phyloP scores from a whole-genome alignment of 1,284 basidiomycete species.

The Cutaneotrichosporon mucoides region DNA sequence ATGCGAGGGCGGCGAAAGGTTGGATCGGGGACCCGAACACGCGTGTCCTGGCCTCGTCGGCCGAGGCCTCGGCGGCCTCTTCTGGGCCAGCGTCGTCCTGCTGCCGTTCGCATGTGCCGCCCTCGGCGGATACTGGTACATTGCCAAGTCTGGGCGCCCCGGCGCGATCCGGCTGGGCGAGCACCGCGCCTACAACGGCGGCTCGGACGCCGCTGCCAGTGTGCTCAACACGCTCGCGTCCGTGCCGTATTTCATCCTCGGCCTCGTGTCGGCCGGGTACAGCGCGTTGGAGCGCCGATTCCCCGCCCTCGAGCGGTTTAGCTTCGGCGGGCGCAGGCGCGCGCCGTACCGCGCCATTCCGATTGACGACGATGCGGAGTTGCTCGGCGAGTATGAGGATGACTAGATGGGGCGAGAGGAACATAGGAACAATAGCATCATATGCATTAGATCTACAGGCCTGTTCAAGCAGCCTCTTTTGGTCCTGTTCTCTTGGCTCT shows the following conservation, averaged over 20 bases:
- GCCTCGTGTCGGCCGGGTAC: slow-evolving; percentile 63
- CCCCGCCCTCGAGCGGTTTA: slow-evolving; percentile 45
- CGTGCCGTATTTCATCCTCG: slow-evolving; percentile 80
- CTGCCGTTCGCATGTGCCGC: slow-evolving; percentile 69
- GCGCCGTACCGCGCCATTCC: slow-evolving; percentile 75
- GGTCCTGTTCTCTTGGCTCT: no score
- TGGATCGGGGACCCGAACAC: slow-evolving; percentile 68
- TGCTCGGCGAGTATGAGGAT: slow-evolving; percentile 37
- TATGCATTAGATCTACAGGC: no score
- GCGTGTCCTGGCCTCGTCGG: slow-evolving; percentile 67
- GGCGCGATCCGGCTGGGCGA: slow-evolving; percentile 64
- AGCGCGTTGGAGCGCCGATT: slow-evolving; percentile 54
- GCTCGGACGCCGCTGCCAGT: slow-evolving; percentile 45
- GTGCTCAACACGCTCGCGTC: slow-evolving; percentile 67
- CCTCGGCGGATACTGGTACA: slow-evolving; percentile 73
- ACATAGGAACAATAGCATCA: background rate
- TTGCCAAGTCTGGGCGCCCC: slow-evolving; percentile 59
- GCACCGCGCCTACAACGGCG: slow-evolving; percentile 52
- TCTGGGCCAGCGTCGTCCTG: slow-evolving; percentile 71
- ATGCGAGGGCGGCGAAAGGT: slow-evolving; percentile 69
- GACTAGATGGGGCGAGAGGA: slow-evolving; percentile 9
- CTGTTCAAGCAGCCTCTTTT: no score
- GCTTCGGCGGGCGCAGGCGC: slow-evolving; percentile 43
- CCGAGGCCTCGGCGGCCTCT: slow-evolving; percentile 62
- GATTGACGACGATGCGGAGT: slow-evolving; percentile 71